A percentile compares a stretch with the other conserved stretches of the same genome.
Evolutionary conservation across 208 protist species (phyloP).

Genomic region (Acanthamoeba castellanii): DNA sequence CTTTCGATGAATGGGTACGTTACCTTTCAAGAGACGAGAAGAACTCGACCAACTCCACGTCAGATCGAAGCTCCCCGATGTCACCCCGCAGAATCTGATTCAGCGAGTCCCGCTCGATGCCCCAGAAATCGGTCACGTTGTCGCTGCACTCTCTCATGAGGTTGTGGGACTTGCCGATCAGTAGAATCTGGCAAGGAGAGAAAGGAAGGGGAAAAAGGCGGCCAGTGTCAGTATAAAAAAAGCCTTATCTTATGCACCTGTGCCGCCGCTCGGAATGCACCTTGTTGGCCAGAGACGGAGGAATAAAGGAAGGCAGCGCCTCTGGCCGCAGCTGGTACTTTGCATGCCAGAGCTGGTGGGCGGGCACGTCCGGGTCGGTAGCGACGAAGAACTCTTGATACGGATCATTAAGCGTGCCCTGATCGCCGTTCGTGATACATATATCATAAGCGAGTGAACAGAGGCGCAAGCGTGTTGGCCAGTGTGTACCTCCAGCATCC

Average conservation of each 20-base stretch:
- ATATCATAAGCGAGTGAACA: background rate
- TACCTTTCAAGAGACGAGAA: conserved; percentile 61
- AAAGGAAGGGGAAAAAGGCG: background rate
- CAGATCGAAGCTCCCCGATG: conserved; percentile 36
- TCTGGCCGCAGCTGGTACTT: conserved; percentile 76
- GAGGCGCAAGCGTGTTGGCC: background rate
- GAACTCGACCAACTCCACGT: conserved; percentile 48
- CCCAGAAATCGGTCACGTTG: conserved; percentile 1
- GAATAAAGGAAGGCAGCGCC: conserved; percentile 81
- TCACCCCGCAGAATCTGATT: conserved; percentile 20
- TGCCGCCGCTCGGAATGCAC: background rate
- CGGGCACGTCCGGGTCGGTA: conserved; percentile 29
- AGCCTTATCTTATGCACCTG: too few relatives aligned
- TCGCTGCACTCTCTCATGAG: conserved; percentile 87
- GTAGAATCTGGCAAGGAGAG: conserved; percentile 77
- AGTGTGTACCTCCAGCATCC: background rate
- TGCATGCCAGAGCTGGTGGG: conserved; percentile 79
- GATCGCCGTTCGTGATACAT: background rate
- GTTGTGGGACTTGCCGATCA: conserved; percentile 90
- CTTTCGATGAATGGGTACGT: background rate
- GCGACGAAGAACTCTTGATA: conserved; percentile 89
- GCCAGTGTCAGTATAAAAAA: background rate
- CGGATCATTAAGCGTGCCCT: conserved; percentile 85
- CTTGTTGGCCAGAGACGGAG: conserved; percentile 67
- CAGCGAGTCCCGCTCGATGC: conserved; percentile 1